These are phyloP conservation scores for Chlorella sorokiniana DNA, from an alignment of 139 green algal species.

Conservation along the genomic window DNA sequence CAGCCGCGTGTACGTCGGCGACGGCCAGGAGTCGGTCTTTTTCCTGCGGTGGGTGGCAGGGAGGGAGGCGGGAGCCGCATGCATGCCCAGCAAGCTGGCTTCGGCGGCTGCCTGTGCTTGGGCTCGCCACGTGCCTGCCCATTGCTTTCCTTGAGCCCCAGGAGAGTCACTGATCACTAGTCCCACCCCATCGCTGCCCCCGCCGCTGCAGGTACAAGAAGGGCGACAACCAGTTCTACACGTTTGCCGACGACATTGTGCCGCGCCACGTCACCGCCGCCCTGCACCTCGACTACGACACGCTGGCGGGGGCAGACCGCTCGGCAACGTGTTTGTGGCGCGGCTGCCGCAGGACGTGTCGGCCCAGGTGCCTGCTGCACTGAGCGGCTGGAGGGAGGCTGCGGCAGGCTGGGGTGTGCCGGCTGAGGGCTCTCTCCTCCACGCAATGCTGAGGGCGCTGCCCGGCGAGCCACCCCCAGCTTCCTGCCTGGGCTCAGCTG, in stretches of 20 bases:
- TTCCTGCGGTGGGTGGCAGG: conserved; percentile 67
- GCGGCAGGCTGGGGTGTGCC: no score
- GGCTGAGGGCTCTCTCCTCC: background rate
- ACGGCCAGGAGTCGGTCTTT: conserved; percentile 82
- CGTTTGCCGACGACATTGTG: conserved; percentile 92
- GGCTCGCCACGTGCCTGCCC: no score
- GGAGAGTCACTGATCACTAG: no score
- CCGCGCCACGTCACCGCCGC: conserved; percentile 82
- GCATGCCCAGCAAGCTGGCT: no score
- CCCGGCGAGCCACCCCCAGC: no score
- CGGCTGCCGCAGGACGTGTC: conserved; percentile 88
- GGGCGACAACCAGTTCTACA: conserved; percentile 92
- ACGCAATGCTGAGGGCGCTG: no score
- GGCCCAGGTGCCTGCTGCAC: conserved; percentile 56
- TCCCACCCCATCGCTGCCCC: background rate
- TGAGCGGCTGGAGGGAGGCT: background rate
- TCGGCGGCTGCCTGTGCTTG: no score
- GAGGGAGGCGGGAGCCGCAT: no score
- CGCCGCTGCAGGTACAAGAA: conserved; percentile 71
- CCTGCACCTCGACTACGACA: conserved; percentile 96
- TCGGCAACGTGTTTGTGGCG: conserved; percentile 92
- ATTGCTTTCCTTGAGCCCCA: no score
- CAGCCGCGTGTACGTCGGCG: conserved; percentile 86
- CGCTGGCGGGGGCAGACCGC: conserved; percentile 92
- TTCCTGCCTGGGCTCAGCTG: no score